Conservation (phyloP, 345 rosid genomes). For the Ricinus communis region DNA sequence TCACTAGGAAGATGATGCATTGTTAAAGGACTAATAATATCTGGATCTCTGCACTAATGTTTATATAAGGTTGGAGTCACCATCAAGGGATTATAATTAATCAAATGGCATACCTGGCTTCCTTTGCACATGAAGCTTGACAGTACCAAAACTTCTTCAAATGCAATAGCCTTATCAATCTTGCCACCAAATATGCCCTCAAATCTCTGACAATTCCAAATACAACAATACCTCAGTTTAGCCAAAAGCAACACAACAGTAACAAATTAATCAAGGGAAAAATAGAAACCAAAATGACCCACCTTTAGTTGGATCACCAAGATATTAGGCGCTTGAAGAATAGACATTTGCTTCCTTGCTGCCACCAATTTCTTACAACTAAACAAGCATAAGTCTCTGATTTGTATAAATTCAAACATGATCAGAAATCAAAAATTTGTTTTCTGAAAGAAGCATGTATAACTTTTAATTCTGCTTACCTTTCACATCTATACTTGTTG, state of each 20-base stretch:
- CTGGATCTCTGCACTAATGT: too few relatives aligned
- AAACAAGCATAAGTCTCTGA: constrained; percentile 35
- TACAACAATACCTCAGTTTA: constrained; percentile 10
- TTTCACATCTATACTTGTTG: constrained; percentile 89
- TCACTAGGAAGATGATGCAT: too few relatives aligned
- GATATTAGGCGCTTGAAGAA: constrained; percentile 84
- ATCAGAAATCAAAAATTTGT: background rate
- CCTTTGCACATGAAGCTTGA: constrained; percentile 84
- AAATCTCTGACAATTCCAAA: constrained; percentile 65
- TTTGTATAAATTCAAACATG: background rate
- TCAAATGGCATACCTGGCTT: constrained; percentile 60
- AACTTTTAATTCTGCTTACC: constrained; percentile 38
- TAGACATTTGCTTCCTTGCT: constrained; percentile 95
- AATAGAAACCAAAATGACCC: constrained; percentile 15
- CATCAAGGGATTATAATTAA: too few relatives aligned
- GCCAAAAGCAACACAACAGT: constrained; percentile 19
- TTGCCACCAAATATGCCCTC: constrained; percentile 82
- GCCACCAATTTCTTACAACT: constrained; percentile 94
- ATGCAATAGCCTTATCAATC: constrained; percentile 74
- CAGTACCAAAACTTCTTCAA: constrained; percentile 76
- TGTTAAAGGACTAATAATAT: too few relatives aligned
- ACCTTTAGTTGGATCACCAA: constrained; percentile 97
- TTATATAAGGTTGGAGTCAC: too few relatives aligned
- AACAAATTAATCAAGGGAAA: background rate
- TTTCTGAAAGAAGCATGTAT: too few relatives aligned